These are phyloP conservation scores for Colletotrichum spaethianum DNA, from an alignment of 2,329 filamentous ascomycete genomes.

Conservation along the genomic window DNA sequence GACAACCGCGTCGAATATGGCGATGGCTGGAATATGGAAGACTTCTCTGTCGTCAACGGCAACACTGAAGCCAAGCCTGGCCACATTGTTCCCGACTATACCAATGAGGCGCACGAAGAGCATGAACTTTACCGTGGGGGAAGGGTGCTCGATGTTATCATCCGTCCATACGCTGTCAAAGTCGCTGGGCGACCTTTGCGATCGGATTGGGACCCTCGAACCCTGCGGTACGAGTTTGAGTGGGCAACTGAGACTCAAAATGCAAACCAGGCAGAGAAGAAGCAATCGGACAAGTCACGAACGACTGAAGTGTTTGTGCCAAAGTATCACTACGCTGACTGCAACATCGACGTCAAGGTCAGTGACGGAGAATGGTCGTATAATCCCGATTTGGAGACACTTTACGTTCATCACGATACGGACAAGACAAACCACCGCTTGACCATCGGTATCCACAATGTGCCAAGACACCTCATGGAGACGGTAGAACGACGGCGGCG, in stretches of 20 bases:
- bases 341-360: constrained; percentile 47
- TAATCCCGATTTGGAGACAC: constrained; percentile 48
- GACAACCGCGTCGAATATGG: constrained; percentile 55
- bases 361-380: constrained; percentile 51
- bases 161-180: constrained; percentile 58
- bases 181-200: constrained; percentile 53
- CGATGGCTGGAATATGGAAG: constrained; percentile 60
- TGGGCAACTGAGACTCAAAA: constrained; percentile 45
- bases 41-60: constrained; percentile 58
- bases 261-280: neutral
- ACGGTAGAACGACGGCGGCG: constrained; percentile 34
- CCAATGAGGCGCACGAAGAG: constrained; percentile 49
- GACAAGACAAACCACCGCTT: constrained; percentile 42
- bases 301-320: constrained; percentile 58
- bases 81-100: constrained; percentile 49
- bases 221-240: constrained; percentile 52
- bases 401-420: constrained; percentile 45
- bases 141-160: constrained; percentile 55
- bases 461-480: constrained; percentile 44
- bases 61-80: constrained; percentile 47
- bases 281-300: constrained; percentile 42
- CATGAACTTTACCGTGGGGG: constrained; percentile 57
- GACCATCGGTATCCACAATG: constrained; percentile 45
- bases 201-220: constrained; percentile 54
- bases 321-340: constrained; percentile 53